phyloP scores from a whole-genome alignment of 441 rosid genomes.

The Euphorbia corollata region DNA sequence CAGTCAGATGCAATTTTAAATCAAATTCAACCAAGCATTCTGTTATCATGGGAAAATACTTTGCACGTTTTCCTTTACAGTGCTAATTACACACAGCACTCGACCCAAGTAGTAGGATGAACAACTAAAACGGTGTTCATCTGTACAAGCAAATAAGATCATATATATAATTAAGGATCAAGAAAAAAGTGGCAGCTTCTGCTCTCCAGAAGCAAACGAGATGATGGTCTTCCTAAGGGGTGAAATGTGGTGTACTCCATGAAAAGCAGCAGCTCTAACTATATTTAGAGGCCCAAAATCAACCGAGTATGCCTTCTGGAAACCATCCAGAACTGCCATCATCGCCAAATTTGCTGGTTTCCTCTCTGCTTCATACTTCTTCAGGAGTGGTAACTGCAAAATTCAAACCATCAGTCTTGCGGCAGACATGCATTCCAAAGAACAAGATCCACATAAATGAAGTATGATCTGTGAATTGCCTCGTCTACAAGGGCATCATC shows the following conservation, averaged over 20 bases:
- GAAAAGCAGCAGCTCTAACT: constrained; percentile 75
- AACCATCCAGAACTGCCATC: constrained; percentile 88
- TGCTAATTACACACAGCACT: background rate
- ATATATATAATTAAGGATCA: constrained; percentile 2
- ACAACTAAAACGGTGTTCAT: background rate
- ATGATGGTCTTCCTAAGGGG: constrained; percentile 76
- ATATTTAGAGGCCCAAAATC: constrained; percentile 80
- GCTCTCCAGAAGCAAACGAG: constrained; percentile 76
- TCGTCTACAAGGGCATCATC: background rate
- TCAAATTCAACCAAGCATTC: background rate
- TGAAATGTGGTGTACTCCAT: constrained; percentile 67
- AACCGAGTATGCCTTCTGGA: constrained; percentile 77
- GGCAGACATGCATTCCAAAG: background rate
- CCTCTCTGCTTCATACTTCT: constrained; percentile 75
- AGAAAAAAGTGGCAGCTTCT: constrained; percentile 46
- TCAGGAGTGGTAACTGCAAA: constrained; percentile 49
- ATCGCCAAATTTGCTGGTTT: constrained; percentile 69
- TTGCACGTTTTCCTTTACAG: no score
- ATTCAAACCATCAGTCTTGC: background rate
- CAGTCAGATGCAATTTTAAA: background rate
- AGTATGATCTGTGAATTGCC: background rate
- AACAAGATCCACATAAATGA: background rate
- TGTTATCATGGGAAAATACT: background rate
- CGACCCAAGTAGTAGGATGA: background rate
- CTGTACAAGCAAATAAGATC: background rate